These are phyloP conservation scores for Diaporthe amygdali DNA, from an alignment of 2,329 filamentous ascomycete genomes.

Conservation along the genomic window DNA sequence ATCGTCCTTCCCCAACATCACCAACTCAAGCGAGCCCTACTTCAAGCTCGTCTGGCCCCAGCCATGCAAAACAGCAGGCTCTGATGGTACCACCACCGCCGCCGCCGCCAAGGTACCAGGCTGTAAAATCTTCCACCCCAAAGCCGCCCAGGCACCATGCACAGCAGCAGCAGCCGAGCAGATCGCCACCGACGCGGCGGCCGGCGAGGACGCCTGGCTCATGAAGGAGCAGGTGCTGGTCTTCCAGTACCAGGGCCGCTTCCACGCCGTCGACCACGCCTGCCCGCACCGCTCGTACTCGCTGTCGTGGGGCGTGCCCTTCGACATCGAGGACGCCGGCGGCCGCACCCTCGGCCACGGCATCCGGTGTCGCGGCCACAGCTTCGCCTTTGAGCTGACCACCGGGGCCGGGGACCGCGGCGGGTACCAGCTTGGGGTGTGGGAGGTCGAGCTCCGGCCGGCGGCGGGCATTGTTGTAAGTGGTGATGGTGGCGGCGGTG, in stretches of 20 bases:
- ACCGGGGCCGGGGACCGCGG: conserved; percentile 20
- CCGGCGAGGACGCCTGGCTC: conserved; percentile 22
- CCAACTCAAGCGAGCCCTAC: conserved; percentile 20
- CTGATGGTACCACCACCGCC: background rate
- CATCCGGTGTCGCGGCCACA: conserved; percentile 18
- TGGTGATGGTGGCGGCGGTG: background rate
- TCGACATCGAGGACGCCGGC: conserved; percentile 22
- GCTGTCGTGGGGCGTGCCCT: conserved; percentile 20
- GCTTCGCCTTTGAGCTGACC: conserved; percentile 23
- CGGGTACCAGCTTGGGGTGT: conserved; percentile 17
- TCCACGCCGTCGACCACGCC: conserved; percentile 25
- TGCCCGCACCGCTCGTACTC: conserved; percentile 22
- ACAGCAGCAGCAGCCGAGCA: background rate
- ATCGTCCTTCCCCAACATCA: conserved; percentile 23
- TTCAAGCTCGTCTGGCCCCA: conserved; percentile 25
- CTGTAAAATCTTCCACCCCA: conserved; percentile 24
- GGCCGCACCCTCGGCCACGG: conserved; percentile 6
- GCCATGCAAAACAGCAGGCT: background rate
- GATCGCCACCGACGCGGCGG: conserved; percentile 17
- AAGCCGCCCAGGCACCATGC: background rate
- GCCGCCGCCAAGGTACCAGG: background rate
- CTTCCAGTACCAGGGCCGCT: conserved; percentile 23
- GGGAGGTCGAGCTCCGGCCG: conserved; percentile 19
- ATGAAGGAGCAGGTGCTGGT: conserved; percentile 23
- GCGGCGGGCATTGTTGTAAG: background rate